Conservation (phyloP, 2,329 filamentous ascomycete species). For the Clonostachys rhizophaga region DNA sequence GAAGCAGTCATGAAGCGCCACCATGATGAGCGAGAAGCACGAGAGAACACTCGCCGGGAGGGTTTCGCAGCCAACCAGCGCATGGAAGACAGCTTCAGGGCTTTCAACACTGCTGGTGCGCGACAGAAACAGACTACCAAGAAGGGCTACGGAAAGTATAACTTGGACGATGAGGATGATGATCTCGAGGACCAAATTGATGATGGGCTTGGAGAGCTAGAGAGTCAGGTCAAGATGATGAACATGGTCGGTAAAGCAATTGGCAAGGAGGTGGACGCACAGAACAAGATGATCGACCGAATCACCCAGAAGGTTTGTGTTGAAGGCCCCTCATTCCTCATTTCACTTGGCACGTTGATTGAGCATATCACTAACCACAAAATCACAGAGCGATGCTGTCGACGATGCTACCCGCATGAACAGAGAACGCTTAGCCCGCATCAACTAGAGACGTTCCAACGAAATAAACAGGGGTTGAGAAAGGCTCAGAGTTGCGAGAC, state of each 20-base stretch:
- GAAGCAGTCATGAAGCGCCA: slow-evolving; percentile 66
- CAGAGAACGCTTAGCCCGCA: slow-evolving; percentile 64
- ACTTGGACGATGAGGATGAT: slow-evolving; percentile 68
- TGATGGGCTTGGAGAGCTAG: slow-evolving; percentile 56
- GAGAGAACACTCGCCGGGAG: slow-evolving; percentile 54
- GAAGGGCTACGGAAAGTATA: slow-evolving; percentile 57
- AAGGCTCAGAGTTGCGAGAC: neutral
- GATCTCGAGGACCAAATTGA: slow-evolving; percentile 54
- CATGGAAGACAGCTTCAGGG: slow-evolving; percentile 45
- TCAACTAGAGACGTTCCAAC: slow-evolving; percentile 25
- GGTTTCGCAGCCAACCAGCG: slow-evolving; percentile 46
- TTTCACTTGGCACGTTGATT: neutral
- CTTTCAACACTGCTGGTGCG: slow-evolving; percentile 22
- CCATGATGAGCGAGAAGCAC: slow-evolving; percentile 58
- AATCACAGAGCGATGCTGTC: slow-evolving; percentile 68
- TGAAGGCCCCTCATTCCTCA: neutral
- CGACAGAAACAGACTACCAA: slow-evolving; percentile 21
- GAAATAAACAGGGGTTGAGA: neutral
- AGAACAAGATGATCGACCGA: slow-evolving; percentile 71
- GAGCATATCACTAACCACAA: slow-evolving; percentile 17
- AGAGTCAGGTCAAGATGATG: slow-evolving; percentile 64
- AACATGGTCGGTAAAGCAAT: slow-evolving; percentile 72
- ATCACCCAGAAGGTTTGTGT: slow-evolving; percentile 71
- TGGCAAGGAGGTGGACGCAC: slow-evolving; percentile 67
- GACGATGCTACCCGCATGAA: slow-evolving; percentile 80